Conservation (phyloP, 495 filamentous ascomycete species). For the Aspergillus cristatus region DNA sequence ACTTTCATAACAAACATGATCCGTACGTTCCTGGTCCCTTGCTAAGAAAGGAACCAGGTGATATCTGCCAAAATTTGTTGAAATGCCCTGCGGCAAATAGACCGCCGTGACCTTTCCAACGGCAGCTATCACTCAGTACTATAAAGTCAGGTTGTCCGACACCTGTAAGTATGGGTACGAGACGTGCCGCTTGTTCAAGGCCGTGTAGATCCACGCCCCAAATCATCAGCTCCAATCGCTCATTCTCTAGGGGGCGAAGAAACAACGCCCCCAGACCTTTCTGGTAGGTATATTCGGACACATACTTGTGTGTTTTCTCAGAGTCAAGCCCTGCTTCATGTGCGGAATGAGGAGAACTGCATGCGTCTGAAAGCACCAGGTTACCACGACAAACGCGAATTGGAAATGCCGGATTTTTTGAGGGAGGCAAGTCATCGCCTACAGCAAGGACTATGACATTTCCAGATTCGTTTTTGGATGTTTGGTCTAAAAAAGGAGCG, state of each 20-base stretch:
- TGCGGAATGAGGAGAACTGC: background rate
- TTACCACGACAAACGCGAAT: conserved; percentile 12
- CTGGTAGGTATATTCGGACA: conserved; percentile 13
- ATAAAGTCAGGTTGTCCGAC: conserved; percentile 52
- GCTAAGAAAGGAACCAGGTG: conserved; percentile 14
- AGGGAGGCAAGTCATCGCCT: conserved; percentile 7
- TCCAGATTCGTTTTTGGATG: conserved; percentile 9
- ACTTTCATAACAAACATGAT: background rate
- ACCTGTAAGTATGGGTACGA: conserved; percentile 49
- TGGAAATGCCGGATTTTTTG: conserved; percentile 6
- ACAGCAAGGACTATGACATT: conserved; percentile 26
- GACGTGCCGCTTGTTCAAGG: conserved; percentile 42
- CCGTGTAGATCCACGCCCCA: conserved; percentile 42
- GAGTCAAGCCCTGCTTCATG: background rate
- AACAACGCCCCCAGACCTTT: conserved; percentile 38
- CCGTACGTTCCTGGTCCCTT: background rate
- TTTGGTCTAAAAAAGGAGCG: background rate
- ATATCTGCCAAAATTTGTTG: conserved; percentile 44
- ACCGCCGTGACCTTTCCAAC: conserved; percentile 45
- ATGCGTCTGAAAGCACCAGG: conserved; percentile 2
- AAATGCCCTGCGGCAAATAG: conserved; percentile 47
- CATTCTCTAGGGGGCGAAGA: conserved; percentile 33
- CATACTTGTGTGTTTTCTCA: background rate
- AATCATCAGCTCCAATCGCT: conserved; percentile 44
- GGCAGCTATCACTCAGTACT: conserved; percentile 30